Evolutionary conservation across 768 basidiomycete species (phyloP).

Genomic region (Mycena vitilis): DNA sequence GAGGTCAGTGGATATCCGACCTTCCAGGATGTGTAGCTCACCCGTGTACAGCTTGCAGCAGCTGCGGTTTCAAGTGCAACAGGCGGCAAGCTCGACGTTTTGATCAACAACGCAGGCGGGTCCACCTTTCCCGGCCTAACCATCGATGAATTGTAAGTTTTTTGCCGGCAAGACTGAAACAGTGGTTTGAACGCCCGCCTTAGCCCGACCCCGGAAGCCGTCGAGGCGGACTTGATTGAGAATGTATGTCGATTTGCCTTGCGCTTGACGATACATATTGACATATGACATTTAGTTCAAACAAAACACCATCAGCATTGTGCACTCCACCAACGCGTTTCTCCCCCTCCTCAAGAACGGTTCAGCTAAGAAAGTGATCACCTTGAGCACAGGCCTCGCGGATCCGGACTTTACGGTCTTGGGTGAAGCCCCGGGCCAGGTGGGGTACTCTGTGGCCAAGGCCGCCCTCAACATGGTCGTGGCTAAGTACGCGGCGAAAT

Average conservation of each 20-base stretch:
- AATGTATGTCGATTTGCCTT: too few species aligned
- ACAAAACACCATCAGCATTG: background rate
- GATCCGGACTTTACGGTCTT: constrained; percentile 43
- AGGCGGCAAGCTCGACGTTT: background rate
- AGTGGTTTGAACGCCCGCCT: too few species aligned
- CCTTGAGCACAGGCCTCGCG: constrained; percentile 45
- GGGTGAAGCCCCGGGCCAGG: constrained; percentile 27
- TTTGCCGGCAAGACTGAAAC: too few species aligned
- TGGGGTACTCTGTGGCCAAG: constrained; percentile 26
- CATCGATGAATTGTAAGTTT: background rate
- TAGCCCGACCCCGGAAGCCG: too few species aligned
- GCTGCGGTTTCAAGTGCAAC: background rate
- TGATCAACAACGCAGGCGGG: background rate
- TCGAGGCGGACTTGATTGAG: too few species aligned
- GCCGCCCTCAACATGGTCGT: constrained; percentile 50
- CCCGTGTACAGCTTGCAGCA: background rate
- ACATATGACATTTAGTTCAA: too few species aligned
- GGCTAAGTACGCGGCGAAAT: constrained; percentile 48
- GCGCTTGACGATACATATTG: too few species aligned
- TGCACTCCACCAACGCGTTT: constrained; percentile 13
- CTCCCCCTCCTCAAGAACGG: constrained; percentile 10
- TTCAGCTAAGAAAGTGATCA: constrained; percentile 46
- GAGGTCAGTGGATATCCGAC: background rate
- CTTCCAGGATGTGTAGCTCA: background rate
- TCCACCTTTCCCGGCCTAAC: background rate